Evolutionary conservation across 176 grass and related monocot genomes (phyloP).

Genomic region (Triticum aestivum): DNA sequence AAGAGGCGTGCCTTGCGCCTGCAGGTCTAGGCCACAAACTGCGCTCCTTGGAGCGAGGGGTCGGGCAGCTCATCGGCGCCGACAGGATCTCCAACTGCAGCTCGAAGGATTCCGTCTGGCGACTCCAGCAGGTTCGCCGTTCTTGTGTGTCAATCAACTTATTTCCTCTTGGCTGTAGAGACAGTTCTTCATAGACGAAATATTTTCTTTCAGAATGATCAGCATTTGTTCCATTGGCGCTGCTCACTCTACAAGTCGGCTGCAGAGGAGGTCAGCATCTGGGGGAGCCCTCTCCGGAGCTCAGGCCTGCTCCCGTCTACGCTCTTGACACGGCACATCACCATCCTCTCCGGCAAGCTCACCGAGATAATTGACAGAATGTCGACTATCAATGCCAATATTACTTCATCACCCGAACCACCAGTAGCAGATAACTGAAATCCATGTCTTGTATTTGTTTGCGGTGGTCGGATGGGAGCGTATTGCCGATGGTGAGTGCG

Average conservation of each 20-base stretch:
- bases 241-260: constrained; percentile 78
- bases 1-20: too few species aligned
- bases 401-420: not conserved
- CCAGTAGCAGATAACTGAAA: not conserved
- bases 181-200: not conserved
- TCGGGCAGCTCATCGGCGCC: too few species aligned
- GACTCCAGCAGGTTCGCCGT: constrained; percentile 62
- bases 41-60: too few species aligned
- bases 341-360: constrained; percentile 73
- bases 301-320: constrained; percentile 59
- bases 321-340: constrained; percentile 51
- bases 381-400: not conserved
- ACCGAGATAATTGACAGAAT: constrained; percentile 60
- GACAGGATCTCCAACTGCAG: too few species aligned
- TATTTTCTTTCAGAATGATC: constrained; percentile 39
- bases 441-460: not conserved
- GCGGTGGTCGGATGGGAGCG: constrained; percentile 73
- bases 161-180: not conserved
- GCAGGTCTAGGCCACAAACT: too few species aligned
- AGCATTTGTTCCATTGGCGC: constrained; percentile 76
- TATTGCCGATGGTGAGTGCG: constrained; percentile 42
- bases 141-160: not conserved
- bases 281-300: constrained; percentile 77
- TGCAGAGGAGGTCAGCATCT: constrained; percentile 73
- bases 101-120: not conserved